These are phyloP conservation scores for Sabuloglossum arenarium DNA, from an alignment of 495 filamentous ascomycete genomes.

Conservation along the genomic window DNA sequence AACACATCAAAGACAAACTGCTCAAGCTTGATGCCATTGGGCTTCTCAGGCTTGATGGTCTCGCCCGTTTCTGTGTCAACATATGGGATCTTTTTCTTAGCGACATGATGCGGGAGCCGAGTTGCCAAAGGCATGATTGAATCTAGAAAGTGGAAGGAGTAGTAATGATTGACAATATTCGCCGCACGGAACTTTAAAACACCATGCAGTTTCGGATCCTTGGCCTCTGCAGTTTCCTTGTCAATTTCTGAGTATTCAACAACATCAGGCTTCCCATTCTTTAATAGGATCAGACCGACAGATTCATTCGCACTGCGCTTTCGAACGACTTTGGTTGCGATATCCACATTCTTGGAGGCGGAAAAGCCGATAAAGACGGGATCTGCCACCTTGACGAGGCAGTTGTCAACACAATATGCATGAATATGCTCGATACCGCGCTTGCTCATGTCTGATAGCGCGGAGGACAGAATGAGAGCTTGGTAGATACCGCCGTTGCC, in stretches of 20 bases:
- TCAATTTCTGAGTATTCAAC: conserved; percentile 99
- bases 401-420: conserved; percentile 97
- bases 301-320: conserved; percentile 96
- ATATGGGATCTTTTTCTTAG: conserved; percentile 93
- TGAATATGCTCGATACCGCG: conserved; percentile 92
- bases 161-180: conserved; percentile 99
- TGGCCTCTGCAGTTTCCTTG: conserved; percentile 62
- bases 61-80: conserved; percentile 56
- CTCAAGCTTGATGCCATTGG: conserved; percentile 97
- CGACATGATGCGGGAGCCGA: conserved; percentile 83
- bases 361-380: conserved; percentile 90
- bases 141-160: conserved; percentile 84
- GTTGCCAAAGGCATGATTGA: conserved; percentile 71
- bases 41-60: conserved; percentile 69
- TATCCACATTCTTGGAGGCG: conserved; percentile 74
- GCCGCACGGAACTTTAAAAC: conserved; percentile 90
- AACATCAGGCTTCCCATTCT: conserved; percentile 92
- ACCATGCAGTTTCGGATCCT: conserved; percentile 61
- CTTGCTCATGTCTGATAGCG: conserved; percentile 70
- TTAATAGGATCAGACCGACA: conserved; percentile 80
- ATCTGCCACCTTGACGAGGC: conserved; percentile 92
- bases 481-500: conserved; percentile 96
- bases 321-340: conserved; percentile 94
- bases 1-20: conserved; percentile 99
- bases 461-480: conserved; percentile 61